Conservation (phyloP, 768 basidiomycete genomes). For the Psilocybe tampanensis region DNA sequence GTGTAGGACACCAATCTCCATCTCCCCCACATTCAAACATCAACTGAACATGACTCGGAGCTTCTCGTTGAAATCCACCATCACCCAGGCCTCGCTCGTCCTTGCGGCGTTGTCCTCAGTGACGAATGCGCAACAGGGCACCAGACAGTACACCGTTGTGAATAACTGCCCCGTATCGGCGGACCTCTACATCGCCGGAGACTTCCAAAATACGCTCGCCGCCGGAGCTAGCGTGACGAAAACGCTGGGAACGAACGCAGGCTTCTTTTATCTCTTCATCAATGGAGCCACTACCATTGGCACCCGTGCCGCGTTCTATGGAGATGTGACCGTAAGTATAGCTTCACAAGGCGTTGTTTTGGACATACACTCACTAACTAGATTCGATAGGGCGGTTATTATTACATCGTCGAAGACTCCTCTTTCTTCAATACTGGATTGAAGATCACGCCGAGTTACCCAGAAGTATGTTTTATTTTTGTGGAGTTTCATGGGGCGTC, state of each 20-base stretch:
- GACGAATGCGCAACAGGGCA: not conserved
- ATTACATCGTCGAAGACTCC: constrained; percentile 32
- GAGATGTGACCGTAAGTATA: constrained; percentile 6
- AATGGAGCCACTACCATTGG: constrained; percentile 23
- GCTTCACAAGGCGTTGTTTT: not conserved
- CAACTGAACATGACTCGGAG: not conserved
- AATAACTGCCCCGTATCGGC: constrained; percentile 25
- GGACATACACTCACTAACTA: not conserved
- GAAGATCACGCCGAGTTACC: constrained; percentile 26
- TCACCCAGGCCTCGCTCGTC: not conserved
- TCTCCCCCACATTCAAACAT: not conserved
- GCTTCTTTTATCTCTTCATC: constrained; percentile 23
- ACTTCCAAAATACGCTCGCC: constrained; percentile 14
- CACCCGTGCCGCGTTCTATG: constrained; percentile 25
- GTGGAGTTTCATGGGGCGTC: not conserved
- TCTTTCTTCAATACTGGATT: constrained; percentile 35
- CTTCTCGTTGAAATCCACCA: not conserved
- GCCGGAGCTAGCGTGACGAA: constrained; percentile 15
- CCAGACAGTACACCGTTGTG: constrained; percentile 17
- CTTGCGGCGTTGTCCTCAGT: not conserved
- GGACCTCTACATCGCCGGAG: constrained; percentile 18
- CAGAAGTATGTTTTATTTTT: constrained; percentile 19
- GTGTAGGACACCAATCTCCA: no score
- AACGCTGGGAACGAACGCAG: constrained; percentile 10
- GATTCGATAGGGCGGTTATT: constrained; percentile 14